Evolutionary conservation across 1,139 yeast species (phyloP).

Genomic region (Taphrina deformans): DNA sequence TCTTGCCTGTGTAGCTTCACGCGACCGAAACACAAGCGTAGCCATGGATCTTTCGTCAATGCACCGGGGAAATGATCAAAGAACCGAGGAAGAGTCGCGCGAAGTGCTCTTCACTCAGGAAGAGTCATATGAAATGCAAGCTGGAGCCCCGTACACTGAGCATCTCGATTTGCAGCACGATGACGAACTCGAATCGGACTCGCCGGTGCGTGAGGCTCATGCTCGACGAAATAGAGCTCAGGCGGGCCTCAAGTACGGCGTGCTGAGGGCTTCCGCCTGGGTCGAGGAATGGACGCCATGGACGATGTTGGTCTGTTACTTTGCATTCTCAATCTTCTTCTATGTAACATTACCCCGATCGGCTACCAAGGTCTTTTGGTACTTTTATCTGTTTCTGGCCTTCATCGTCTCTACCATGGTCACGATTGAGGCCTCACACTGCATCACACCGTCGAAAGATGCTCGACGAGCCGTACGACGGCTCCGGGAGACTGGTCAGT

Average conservation of each 20-base stretch:
- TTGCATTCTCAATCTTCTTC: conserved; percentile 27
- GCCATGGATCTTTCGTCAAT: conserved; percentile 13
- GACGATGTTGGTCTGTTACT: conserved; percentile 26
- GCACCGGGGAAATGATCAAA: background rate
- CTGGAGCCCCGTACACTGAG: conserved; percentile 7
- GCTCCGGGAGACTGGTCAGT: conserved; percentile 31
- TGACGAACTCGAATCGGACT: conserved; percentile 27
- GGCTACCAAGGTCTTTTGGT: conserved; percentile 30
- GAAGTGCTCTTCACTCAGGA: conserved; percentile 10
- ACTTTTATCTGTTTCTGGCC: conserved; percentile 25
- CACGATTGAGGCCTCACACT: conserved; percentile 32
- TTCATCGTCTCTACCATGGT: conserved; percentile 31
- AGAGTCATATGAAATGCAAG: conserved; percentile 30
- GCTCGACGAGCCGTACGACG: conserved; percentile 32
- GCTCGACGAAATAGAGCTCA: conserved; percentile 1
- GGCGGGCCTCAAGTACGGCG: conserved; percentile 5
- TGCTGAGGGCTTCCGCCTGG: conserved; percentile 24
- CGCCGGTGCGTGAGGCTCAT: background rate
- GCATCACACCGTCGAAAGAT: conserved; percentile 31
- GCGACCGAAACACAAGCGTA: background rate
- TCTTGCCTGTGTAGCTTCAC: background rate
- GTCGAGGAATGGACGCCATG: conserved; percentile 32
- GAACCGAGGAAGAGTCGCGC: background rate
- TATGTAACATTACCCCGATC: conserved; percentile 24
- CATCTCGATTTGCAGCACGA: conserved; percentile 20